Conservation (phyloP, 2,329 filamentous ascomycete genomes). For the Neobulgaria alba region DNA sequence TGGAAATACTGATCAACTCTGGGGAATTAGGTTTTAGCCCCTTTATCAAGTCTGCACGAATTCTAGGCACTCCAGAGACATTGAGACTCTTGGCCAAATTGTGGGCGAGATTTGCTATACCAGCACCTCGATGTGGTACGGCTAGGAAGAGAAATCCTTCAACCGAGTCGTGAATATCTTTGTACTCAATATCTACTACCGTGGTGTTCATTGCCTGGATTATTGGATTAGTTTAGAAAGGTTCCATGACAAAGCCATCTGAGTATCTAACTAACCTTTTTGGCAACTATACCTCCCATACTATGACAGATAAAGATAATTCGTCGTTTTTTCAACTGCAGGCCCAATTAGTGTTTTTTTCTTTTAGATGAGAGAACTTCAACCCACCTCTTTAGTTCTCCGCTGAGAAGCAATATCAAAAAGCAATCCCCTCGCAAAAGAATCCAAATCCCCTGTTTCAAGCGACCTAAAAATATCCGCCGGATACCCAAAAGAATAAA, state of each 20-base stretch:
- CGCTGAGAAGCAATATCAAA: conserved; percentile 6
- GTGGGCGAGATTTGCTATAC: conserved; percentile 10
- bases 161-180: conserved; percentile 18
- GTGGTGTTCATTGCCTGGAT: conserved; percentile 11
- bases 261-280: conserved; percentile 11
- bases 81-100: conserved; percentile 1
- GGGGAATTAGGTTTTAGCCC: conserved; percentile 8
- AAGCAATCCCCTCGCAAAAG: conserved; percentile 10
- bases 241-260: too few relatives aligned
- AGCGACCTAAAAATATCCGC: conserved; percentile 11
- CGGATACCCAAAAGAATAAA: conserved; percentile 20
- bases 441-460: conserved; percentile 9
- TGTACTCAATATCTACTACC: conserved; percentile 10
- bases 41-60: conserved; percentile 8
- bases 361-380: too few relatives aligned
- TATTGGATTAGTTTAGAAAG: too few relatives aligned
- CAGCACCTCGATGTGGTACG: conserved; percentile 32
- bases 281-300: conserved; percentile 18
- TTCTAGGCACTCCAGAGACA: not conserved
- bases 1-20: conserved; percentile 6
- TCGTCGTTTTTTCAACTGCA: conserved; percentile 4
- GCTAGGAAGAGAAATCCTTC: conserved; percentile 31
- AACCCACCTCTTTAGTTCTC: not conserved
- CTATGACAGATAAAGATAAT: conserved; percentile 20
- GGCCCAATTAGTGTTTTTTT: not conserved